Conservation (phyloP, 345 rosid genomes). For the Salix brachista region DNA sequence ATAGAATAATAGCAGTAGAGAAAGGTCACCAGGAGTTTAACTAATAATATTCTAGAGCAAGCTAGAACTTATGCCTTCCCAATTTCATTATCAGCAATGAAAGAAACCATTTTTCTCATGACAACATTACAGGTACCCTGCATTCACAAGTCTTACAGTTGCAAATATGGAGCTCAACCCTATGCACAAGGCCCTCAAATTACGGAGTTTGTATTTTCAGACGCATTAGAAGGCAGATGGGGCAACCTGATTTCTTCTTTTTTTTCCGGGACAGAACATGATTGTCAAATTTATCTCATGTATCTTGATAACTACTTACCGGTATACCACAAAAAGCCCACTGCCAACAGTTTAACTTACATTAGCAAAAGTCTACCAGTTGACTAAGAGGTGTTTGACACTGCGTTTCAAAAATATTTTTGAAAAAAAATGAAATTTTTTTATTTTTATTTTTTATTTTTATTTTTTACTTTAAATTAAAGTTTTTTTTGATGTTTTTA, state of each 20-base stretch:
- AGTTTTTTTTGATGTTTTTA: no score
- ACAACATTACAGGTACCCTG: background rate
- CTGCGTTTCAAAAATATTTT: no score
- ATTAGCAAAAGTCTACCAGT: no score
- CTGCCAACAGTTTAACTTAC: no score
- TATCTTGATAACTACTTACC: no score
- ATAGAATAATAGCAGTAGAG: conserved; percentile 9
- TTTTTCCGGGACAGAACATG: no score
- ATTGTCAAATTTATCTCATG: no score
- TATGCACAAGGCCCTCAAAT: background rate
- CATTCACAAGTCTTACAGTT: background rate
- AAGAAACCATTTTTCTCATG: background rate
- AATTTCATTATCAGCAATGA: background rate
- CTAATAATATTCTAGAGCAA: background rate
- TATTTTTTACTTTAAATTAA: no score
- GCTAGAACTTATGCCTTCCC: background rate
- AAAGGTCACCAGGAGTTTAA: background rate
- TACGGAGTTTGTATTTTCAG: background rate
- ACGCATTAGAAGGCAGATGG: background rate
- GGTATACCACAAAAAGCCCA: no score
- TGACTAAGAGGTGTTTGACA: no score
- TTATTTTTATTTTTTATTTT: no score
- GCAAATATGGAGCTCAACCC: background rate
- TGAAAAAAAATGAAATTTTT: no score
- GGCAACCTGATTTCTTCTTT: background rate